These are phyloP conservation scores for Macrophomina tecta DNA, from an alignment of 2,329 filamentous ascomycete species.

Conservation along the genomic window DNA sequence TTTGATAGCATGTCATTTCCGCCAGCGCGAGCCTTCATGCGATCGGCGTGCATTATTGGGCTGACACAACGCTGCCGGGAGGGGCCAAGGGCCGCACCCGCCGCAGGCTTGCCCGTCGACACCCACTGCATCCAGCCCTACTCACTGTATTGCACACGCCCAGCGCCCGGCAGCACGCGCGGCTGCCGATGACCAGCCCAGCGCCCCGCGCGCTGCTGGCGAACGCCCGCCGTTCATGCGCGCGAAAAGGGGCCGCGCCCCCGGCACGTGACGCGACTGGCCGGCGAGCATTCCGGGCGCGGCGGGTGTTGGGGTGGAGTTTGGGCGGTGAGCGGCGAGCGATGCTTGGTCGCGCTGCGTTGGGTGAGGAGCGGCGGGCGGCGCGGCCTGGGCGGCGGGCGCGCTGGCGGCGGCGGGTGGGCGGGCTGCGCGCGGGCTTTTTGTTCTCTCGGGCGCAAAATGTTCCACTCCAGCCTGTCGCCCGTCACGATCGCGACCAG, in stretches of 20 bases:
- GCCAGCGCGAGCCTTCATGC: conserved; percentile 26
- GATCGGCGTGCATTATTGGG: conserved; percentile 25
- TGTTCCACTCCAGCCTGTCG: conserved; percentile 11
- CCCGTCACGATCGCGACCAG: conserved; percentile 24
- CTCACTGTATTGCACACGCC: background rate
- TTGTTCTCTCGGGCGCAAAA: conserved; percentile 11
- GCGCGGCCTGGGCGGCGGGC: background rate
- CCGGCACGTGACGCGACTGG: background rate
- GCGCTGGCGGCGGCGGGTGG: conserved; percentile 4
- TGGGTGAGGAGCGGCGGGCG: background rate
- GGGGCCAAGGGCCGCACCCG: conserved; percentile 6
- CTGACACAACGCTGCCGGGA: background rate
- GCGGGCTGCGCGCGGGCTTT: background rate
- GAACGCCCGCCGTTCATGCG: background rate
- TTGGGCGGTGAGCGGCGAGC: conserved; percentile 1
- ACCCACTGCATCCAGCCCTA: conserved; percentile 5
- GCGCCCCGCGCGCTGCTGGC: background rate
- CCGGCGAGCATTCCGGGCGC: conserved; percentile 12
- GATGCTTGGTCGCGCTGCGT: background rate
- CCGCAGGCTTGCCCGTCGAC: conserved; percentile 9
- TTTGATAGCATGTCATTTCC: conserved; percentile 28
- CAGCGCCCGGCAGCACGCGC: background rate
- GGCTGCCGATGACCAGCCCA: background rate
- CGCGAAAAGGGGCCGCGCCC: background rate
- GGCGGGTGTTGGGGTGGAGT: background rate